These are phyloP conservation scores for apple (Malus domestica) DNA, from an alignment of 306 rosid genomes.

Conservation along the genomic window DNA sequence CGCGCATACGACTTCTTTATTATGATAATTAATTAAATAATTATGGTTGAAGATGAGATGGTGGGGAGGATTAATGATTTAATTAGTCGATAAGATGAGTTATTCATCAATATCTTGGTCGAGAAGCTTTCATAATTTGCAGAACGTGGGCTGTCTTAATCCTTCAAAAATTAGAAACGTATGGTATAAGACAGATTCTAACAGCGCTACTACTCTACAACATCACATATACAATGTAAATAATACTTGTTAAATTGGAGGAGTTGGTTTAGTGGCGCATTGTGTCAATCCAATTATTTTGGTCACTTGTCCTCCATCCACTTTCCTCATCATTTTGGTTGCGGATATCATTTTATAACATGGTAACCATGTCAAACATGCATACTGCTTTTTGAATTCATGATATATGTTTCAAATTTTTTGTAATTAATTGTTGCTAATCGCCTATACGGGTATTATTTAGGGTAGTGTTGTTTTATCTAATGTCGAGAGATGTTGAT, in stretches of 20 bases:
- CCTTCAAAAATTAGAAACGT: background rate
- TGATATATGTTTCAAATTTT: too few species aligned
- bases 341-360: background rate
- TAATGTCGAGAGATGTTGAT: background rate
- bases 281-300: background rate
- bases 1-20: conserved; percentile 1
- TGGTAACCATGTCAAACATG: background rate
- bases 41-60: background rate
- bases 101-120: background rate
- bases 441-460: background rate
- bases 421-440: background rate
- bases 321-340: background rate
- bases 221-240: background rate
- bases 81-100: background rate
- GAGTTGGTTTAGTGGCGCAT: conserved; percentile 4
- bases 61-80: background rate
- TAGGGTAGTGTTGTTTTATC: background rate
- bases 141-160: background rate
- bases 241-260: background rate
- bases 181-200: background rate
- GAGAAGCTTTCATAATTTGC: background rate
- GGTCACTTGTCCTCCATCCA: conserved; percentile 5
- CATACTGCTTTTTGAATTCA: too few species aligned
- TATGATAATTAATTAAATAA: background rate
- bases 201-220: background rate